These are phyloP conservation scores for Cyberlindnera misumaiensis DNA, from an alignment of 805 yeast genomes.

Conservation along the genomic window DNA sequence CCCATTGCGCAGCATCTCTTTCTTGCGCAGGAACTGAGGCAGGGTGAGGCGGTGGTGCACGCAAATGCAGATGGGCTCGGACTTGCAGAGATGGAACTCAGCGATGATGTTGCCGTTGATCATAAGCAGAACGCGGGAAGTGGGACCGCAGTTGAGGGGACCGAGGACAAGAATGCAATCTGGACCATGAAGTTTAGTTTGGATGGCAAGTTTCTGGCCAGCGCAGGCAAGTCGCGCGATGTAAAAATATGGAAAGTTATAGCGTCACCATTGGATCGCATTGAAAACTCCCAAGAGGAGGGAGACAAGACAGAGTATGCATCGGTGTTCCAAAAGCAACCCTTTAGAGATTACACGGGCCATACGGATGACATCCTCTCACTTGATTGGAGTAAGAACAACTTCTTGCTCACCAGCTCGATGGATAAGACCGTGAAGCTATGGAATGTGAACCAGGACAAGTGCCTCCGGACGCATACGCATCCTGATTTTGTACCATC, in stretches of 20 bases:
- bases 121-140: neutral
- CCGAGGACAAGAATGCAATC: constrained; percentile 36
- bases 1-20: constrained; percentile 45
- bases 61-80: neutral
- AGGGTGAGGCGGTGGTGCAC: constrained; percentile 1
- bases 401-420: constrained; percentile 71
- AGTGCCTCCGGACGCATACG: constrained; percentile 54
- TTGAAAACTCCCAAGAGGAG: neutral
- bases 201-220: constrained; percentile 80
- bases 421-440: constrained; percentile 78
- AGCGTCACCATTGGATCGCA: constrained; percentile 58
- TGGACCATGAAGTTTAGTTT: constrained; percentile 67
- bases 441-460: constrained; percentile 74
- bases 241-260: constrained; percentile 78
- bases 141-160: neutral
- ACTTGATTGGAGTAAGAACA: constrained; percentile 83
- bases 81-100: neutral
- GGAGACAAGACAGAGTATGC: constrained; percentile 38
- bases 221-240: constrained; percentile 71
- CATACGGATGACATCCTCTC: constrained; percentile 69
- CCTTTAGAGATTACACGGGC: constrained; percentile 53
- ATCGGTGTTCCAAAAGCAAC: constrained; percentile 70
- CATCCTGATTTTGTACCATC: constrained; percentile 82
- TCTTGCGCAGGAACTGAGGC: constrained; percentile 56
- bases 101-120: constrained; percentile 1